Base-by-base conservation (phyloP, 208 protist genomes). In the Leishmania tropica region DNA sequence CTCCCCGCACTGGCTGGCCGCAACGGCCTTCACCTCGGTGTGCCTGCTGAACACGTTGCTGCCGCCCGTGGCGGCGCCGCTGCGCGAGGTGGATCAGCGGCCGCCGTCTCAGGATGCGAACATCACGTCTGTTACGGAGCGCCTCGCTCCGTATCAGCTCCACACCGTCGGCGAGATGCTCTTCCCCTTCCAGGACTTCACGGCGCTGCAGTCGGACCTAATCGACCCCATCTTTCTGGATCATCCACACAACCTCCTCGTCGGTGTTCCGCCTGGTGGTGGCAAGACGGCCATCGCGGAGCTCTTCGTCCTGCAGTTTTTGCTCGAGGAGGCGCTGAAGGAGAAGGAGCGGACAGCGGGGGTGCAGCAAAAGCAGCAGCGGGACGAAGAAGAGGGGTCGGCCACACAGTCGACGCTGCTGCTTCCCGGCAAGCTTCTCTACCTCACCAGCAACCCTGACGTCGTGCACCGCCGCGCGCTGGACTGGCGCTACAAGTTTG, bases 11-110 rank as follows among this genome's bases (percentile, higher is more conserved):
- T 99, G 98, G 98, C 84, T 99, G 17, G 89, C 90, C 15, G 81
- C 82, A 13, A 85, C 89, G 21, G 80, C 82, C 5, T 94, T 93
- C 53, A 84, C 95, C 10, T 89, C 98, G 1, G 85, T 99, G n/a
- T 95, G 92, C 51, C 92, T 99, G 53, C 98, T 99, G 88, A 99
- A 97, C 75, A 96, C 99, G 45, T 92, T 93, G 21, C 85, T 99
- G 54, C 95, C 95, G 8, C 83, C 89, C 40, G 81, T 95, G 37
- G 94, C 90, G 31, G 87, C 90, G 10, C 86, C 93, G 17, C 80
- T 96, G 83, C 81, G 86, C 28, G 93, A 98, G 86, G 75, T 93
- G 48, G 85, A 92, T 88, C 80, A 89, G 91, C 87, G 86, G 86
- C 67, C 95, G 83, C 48, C 91, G 85, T 76, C 79, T 67, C 85